A percentile compares a stretch with the other conserved stretches of the same genome.
Evolutionary conservation across 2,329 filamentous ascomycete species (phyloP).

Genomic region (Aspergillus versicolor): DNA sequence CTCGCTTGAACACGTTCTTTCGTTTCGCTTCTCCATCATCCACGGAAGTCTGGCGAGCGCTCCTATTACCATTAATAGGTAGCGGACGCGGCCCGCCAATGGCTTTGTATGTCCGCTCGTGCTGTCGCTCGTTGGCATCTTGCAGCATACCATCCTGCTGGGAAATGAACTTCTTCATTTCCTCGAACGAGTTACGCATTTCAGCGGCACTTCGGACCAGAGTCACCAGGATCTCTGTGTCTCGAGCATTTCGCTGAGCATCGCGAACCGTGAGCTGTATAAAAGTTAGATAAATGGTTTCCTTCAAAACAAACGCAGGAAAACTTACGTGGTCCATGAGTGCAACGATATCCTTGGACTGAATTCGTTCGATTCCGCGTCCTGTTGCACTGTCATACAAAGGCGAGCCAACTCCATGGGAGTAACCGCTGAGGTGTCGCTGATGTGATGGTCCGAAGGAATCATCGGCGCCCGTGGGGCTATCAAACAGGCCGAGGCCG

Average conservation of each 20-base stretch:
- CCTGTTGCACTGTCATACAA: slow-evolving; percentile 89
- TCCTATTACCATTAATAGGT: slow-evolving; percentile 64
- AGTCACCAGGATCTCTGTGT: slow-evolving; percentile 93
- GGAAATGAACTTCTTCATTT: slow-evolving; percentile 88
- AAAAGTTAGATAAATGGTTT: slow-evolving; percentile 26
- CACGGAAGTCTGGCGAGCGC: slow-evolving; percentile 46
- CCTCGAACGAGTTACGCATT: slow-evolving; percentile 95
- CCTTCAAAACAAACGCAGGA: background rate
- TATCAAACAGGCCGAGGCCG: slow-evolving; percentile 52
- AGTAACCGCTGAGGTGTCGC: slow-evolving; percentile 81
- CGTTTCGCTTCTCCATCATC: slow-evolving; percentile 69
- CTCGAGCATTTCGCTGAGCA: slow-evolving; percentile 90
- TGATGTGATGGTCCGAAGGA: slow-evolving; percentile 61
- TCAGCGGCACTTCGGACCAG: slow-evolving; percentile 91
- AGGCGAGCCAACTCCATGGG: slow-evolving; percentile 85
- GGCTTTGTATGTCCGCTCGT: slow-evolving; percentile 79
- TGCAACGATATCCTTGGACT: slow-evolving; percentile 94
- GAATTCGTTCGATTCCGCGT: slow-evolving; percentile 82
- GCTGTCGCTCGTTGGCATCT: slow-evolving; percentile 80
- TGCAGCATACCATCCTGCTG: slow-evolving; percentile 90
- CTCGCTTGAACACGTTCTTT: slow-evolving; percentile 88
- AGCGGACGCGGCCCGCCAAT: slow-evolving; percentile 84
- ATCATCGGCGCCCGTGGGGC: slow-evolving; percentile 55
- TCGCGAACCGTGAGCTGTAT: slow-evolving; percentile 84
- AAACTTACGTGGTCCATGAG: slow-evolving; percentile 86